Conservation (phyloP, 2,329 filamentous ascomycete species). For the Pseudogymnoascus sp. region DNA sequence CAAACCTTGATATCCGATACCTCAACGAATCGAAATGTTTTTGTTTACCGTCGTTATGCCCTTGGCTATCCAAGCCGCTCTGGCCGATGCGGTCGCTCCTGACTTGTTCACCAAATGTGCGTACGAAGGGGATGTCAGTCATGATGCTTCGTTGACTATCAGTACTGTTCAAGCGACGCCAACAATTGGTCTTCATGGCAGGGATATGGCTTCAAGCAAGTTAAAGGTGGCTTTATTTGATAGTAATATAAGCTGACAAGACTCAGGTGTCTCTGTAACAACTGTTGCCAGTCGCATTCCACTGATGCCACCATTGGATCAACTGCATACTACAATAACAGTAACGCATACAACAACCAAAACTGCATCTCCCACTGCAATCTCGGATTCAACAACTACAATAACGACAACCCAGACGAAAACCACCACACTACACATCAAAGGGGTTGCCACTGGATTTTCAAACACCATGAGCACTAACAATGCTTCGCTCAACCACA, state of each 20-base stretch:
- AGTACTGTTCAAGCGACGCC: not conserved
- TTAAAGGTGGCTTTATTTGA: too few relatives aligned
- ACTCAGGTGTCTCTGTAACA: not conserved
- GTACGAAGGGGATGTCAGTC: not conserved
- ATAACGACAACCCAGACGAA: not conserved
- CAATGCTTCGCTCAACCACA: not conserved
- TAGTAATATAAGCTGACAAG: not conserved
- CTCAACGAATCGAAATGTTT: not conserved
- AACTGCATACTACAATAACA: not conserved
- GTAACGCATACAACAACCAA: not conserved
- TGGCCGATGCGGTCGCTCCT: not conserved
- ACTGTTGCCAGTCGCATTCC: not conserved
- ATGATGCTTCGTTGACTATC: not conserved
- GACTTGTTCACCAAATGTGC: not conserved
- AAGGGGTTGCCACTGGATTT: not conserved
- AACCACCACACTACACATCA: not conserved
- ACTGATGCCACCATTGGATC: not conserved
- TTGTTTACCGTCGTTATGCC: not conserved
- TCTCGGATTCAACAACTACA: not conserved
- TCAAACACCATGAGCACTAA: not conserved
- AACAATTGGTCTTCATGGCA: not conserved
- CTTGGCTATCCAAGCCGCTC: not conserved
- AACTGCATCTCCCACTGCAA: not conserved
- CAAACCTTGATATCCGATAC: not conserved
- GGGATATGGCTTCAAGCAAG: not conserved